These are phyloP conservation scores for Fragilaria crotonensis DNA, from an alignment of 108 stramenopile genomes.

Conservation along the genomic window DNA sequence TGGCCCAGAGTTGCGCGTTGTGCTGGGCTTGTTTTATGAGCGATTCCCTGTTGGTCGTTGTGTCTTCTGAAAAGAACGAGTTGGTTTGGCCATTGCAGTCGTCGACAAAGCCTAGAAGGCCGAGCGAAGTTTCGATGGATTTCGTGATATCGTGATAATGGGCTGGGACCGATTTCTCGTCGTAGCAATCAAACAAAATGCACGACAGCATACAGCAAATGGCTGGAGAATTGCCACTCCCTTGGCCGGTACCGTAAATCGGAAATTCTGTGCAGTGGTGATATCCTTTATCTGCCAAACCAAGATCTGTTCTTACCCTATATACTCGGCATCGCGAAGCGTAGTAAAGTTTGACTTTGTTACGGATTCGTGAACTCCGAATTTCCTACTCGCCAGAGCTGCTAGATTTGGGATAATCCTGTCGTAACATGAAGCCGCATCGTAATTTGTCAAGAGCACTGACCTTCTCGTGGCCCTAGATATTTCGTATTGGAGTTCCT, in stretches of 20 bases:
- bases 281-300: neutral
- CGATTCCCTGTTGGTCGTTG: no score
- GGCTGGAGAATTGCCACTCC: neutral
- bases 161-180: neutral
- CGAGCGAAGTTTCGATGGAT: no score
- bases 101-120: neutral
- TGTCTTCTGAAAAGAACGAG: no score
- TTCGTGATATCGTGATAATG: neutral
- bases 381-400: neutral
- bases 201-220: constrained; percentile 1
- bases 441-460: no score
- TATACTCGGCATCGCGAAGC: neutral
- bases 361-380: neutral
- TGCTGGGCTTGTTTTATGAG: neutral
- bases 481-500: no score
- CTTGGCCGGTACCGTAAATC: constrained; percentile 5
- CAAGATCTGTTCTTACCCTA: neutral
- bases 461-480: no score
- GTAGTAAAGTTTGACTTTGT: neutral
- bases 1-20: constrained; percentile 7
- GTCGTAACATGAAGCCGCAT: neutral
- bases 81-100: neutral
- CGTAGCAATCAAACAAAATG: constrained; percentile 3
- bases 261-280: neutral
- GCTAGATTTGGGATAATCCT: neutral